Base-by-base conservation (phyloP, 139 green algal species). In the Haematococcus lacustris region DNA sequence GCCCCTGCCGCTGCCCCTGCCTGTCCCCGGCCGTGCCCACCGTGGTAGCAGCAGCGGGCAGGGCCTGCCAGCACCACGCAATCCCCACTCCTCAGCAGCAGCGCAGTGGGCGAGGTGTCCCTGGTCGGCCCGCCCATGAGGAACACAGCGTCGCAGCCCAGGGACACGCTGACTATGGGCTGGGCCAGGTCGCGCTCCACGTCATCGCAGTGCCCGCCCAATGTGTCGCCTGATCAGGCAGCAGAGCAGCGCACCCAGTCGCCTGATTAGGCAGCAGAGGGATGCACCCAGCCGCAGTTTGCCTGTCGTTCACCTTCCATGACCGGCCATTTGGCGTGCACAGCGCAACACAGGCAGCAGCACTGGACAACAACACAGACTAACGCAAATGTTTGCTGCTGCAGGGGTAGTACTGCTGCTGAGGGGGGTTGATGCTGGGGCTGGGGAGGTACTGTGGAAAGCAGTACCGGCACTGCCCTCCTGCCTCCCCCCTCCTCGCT, bases 151-250 rank as follows among this genome's bases (percentile, higher is more conserved):
- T 80, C 73, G 75, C 86, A 92, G 30, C 93, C 93, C 21, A 97
- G 68, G 64, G 82, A 93, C 21, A 97, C 53, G 62, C 72, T 91
- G 1, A 97, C 89, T 37, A 97, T 90, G n/a, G 93, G 93, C 71
- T 93, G 76, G 1, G 28, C 51, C 74, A 92, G 53, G 72, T 96
- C 85, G 0, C 7, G 17, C 81, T 97, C 93, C 28, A 88, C 93
- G 71, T 97, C 93, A 70, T 97, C 92, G 40, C 83, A 66, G 80
- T 97, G 92, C 0, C 92, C 92, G 13, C 83, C 80, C 21, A 97
- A 79, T 0, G 87, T 94, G 79, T 96, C 91, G 2, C 89, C 76
- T 76, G 59, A 23, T 9, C 21, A 21, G 33, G n/a, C n/a, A n/a
- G n/a, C n/a, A n/a, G n/a, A n/a, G n/a, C 53, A 32, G 13, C 4